These are phyloP conservation scores for Cocos nucifera DNA, from an alignment of 176 grass and related monocot species.

Conservation along the genomic window DNA sequence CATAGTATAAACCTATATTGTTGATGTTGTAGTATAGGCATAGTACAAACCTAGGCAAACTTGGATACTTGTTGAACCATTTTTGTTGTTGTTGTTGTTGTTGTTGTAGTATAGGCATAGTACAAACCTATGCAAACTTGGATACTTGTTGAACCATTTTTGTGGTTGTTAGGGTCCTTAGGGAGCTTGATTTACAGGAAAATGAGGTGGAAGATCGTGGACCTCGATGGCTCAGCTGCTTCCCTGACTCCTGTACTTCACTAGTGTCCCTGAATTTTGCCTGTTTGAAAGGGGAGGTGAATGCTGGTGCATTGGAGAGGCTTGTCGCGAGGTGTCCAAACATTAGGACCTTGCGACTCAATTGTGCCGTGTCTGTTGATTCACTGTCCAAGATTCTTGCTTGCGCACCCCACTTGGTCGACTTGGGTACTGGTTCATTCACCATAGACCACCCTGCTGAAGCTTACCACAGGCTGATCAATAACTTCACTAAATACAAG, in stretches of 20 bases:
- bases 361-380: neutral
- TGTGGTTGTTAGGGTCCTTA: slow-evolving; percentile 39
- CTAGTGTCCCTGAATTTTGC: slow-evolving; percentile 65
- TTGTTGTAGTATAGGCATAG: no score
- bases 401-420: neutral
- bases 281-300: slow-evolving; percentile 58
- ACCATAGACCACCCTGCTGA: neutral
- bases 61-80: no score
- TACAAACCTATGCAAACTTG: no score
- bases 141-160: neutral
- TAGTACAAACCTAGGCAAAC: no score
- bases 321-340: slow-evolving; percentile 36
- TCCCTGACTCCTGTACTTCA: slow-evolving; percentile 54
- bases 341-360: no score
- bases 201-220: slow-evolving; percentile 41
- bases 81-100: neutral
- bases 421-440: slow-evolving; percentile 3
- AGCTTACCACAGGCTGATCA: slow-evolving; percentile 2
- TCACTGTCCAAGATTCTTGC: neutral
- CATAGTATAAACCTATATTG: no score
- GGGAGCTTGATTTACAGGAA: slow-evolving; percentile 68
- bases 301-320: slow-evolving; percentile 35
- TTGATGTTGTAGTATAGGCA: no score
- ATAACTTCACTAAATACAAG: neutral
- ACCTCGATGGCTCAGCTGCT: slow-evolving; percentile 49